Base-by-base conservation (phyloP, 495 filamentous ascomycete species). In the Aspergillus bridgeri region DNA sequence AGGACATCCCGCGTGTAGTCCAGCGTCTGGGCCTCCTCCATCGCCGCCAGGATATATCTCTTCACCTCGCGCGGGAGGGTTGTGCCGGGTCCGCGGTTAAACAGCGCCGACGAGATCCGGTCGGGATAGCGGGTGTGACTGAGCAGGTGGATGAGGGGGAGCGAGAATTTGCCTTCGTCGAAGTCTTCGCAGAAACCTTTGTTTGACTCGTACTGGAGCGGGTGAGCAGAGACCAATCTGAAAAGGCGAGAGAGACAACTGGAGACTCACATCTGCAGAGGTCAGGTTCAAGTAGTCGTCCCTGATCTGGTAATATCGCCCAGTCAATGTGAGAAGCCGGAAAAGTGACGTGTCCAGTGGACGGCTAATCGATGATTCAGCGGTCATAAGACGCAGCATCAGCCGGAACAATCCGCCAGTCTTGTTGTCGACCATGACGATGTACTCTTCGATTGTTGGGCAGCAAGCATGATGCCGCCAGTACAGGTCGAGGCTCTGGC, bases 361-460 rank as follows among this genome's bases (percentile, higher is more conserved):
- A n/a, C n/a, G n/a, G n/a, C n/a, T n/a, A n/a, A n/a, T n/a, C n/a
- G n/a, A n/a, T n/a, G n/a, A n/a, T n/a, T 27, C 25, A 7, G 25
- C 25, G 4, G 3, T 3, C 67, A 73, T 69, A n/a, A 73, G 42
- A 17, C 59, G 48, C 3, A 59, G 25, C 15, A 66, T 22, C 23
- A 74, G 23, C 1, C 60, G 54, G 54, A 74, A 72, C 2, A 75
- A 50, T 9, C 61, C 69, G 6, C 72, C 66, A 0, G 72, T 73
- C 48, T 75, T 58, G 3, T 66, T 56, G 8, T 66, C 63, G 4
- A 72, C 56, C 66, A 71, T 71, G 7, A 59, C 23, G 11, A 73
- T 38, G 46, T 74, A 75, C 48, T 73, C 57, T 2, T 53, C 51
- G 21, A 56, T 60, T 7, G 64, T 54, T 1, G 72, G 71, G 33